Conservation (phyloP, 345 rosid species). For the Melaleuca quinquenervia region DNA sequence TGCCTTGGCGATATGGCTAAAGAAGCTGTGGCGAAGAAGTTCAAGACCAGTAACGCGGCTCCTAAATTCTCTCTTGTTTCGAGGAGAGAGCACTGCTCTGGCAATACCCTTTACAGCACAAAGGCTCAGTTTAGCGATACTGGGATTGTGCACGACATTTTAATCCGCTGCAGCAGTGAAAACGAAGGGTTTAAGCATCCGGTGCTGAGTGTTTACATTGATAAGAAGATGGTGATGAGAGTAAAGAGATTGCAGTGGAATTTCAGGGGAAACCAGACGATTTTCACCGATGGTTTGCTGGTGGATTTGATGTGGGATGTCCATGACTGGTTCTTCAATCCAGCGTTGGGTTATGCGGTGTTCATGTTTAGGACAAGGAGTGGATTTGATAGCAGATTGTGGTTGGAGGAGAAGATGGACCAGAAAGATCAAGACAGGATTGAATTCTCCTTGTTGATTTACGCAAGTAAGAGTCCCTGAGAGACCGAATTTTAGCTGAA, state of each 20-base stretch:
- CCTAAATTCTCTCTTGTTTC: background rate
- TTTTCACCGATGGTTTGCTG: conserved; percentile 8
- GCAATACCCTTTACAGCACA: conserved; percentile 6
- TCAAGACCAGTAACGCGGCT: background rate
- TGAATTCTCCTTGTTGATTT: conserved; percentile 13
- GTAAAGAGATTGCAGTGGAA: conserved; percentile 15
- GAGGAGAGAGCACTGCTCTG: conserved; percentile 9
- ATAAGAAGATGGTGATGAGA: conserved; percentile 7
- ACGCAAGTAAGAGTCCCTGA: conserved; percentile 6
- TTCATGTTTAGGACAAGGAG: conserved; percentile 20
- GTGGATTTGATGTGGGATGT: conserved; percentile 19
- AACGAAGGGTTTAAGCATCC: background rate
- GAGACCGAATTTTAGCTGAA: background rate
- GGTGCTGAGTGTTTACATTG: conserved; percentile 5
- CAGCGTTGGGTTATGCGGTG: conserved; percentile 5
- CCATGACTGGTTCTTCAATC: conserved; percentile 13
- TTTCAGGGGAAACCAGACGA: conserved; percentile 16
- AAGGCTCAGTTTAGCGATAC: conserved; percentile 2
- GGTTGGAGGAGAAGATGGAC: conserved; percentile 9
- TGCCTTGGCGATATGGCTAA: conserved; percentile 5
- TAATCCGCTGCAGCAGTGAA: conserved; percentile 1
- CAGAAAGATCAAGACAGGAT: conserved; percentile 1
- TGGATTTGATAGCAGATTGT: conserved; percentile 11
- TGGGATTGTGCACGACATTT: conserved; percentile 6
- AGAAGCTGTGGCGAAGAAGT: background rate